Evolutionary conservation across 2,329 filamentous ascomycete species (phyloP), one percentile per base, ranked within the genome.

Genomic region (Alternaria sp.): DNA sequence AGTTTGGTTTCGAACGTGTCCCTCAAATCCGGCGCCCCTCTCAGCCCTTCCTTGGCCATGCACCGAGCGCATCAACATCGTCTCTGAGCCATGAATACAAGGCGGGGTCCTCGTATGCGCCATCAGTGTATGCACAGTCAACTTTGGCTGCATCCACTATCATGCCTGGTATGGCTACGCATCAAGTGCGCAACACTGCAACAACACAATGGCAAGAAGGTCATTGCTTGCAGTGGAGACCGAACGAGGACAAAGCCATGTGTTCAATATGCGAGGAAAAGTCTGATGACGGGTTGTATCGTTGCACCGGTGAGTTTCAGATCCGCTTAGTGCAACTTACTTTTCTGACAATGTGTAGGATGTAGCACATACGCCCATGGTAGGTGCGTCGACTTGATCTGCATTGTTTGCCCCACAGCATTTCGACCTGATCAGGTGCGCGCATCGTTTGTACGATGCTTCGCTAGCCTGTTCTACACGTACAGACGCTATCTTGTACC

Each of bases 121-220:
- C 92, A 4, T 95, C 92, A 3, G 89, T 92, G 3, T 96, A 96
- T 74, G 92, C 92, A 1, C 91, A 92, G 72, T 95, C 92, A n/a
- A 96, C 93, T 0, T 82, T 96, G 49, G 92, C 92, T 2, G 92
- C 92, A 8, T 94, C 91, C 7, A 96, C 92, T 2, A 89, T 96
- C 71, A 94, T 96, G 92, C 92, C 93, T 36, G 91, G 90, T 71
- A 91, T 93, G 86, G 86, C 93, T 64, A 87, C 93, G 65, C 91
- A 94, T 73, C 91, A 91, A 1, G 92, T 95, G 8, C 85, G 85
- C 50, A 93, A 95, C 74, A 93, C 91, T 0, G 91, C 93, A 51
- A 92, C 89, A 1, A 92, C 87, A 0, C 89, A 93, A 51, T 96
- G 92, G 92, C 90, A 93, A 1, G 92, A 96, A 78, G 92, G 92